Percentiles rank a stretch among this genome's conserved stretches.
Evolutionary conservation across 257 asterid species (phyloP).

Genomic region (Ocimum tenuiflorum): DNA sequence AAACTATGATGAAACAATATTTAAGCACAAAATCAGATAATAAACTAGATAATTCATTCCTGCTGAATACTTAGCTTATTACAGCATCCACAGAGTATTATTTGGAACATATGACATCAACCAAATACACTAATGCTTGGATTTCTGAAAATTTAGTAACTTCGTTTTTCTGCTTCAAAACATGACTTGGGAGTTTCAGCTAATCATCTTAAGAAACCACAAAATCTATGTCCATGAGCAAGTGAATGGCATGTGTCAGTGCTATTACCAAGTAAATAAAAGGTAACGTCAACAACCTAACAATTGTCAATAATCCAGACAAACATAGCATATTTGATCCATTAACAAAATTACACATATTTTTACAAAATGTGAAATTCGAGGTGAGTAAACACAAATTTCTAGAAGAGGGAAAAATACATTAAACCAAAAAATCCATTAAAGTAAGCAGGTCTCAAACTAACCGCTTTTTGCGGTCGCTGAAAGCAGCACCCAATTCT

Average conservation of each 20-base stretch:
- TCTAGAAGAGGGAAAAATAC: neutral
- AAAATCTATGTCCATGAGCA: neutral
- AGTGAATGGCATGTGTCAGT: neutral
- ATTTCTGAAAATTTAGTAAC: neutral
- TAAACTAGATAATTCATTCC: neutral
- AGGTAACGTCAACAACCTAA: neutral
- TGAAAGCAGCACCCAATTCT: conserved; percentile 66
- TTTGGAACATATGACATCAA: neutral
- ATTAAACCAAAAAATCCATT: neutral
- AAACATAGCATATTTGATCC: neutral
- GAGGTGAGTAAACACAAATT: conserved; percentile 6
- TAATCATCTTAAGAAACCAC: neutral
- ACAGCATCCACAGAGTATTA: neutral
- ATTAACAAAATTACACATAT: conserved; percentile 2
- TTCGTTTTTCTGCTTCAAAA: neutral
- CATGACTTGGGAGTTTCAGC: neutral
- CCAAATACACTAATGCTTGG: neutral
- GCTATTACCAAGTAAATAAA: neutral
- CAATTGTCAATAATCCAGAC: neutral
- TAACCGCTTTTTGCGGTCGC: conserved; percentile 71
- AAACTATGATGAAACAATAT: neutral
- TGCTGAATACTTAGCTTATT: neutral
- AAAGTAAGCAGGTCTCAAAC: neutral
- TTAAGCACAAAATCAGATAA: neutral
- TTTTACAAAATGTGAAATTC: neutral